Evolutionary conservation across 768 basidiomycete species (phyloP).

Genomic region (Lentinula lateritia): DNA sequence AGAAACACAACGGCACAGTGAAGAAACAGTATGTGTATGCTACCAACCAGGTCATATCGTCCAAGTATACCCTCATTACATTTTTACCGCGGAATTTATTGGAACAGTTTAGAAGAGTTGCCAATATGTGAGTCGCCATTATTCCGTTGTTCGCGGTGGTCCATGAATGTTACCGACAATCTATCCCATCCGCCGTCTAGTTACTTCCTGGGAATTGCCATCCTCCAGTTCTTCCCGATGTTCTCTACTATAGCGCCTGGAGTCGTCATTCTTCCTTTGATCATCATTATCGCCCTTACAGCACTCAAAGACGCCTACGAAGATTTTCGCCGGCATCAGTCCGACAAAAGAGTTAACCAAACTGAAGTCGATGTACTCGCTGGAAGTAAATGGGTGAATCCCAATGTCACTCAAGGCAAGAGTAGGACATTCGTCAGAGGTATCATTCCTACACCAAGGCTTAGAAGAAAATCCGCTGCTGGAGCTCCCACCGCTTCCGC

Average conservation of each 20-base stretch:
- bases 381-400: conserved; percentile 62
- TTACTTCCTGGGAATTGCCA: conserved; percentile 83
- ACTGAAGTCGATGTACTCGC: conserved; percentile 60
- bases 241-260: conserved; percentile 95
- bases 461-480: not conserved
- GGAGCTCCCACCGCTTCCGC: not conserved
- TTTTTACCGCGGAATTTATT: conserved; percentile 10
- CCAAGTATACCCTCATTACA: conserved; percentile 16
- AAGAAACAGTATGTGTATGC: conserved; percentile 34
- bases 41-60: conserved; percentile 57
- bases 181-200: conserved; percentile 15
- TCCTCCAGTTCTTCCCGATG: conserved; percentile 92
- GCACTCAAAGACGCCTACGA: conserved; percentile 94
- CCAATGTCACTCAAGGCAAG: conserved; percentile 69
- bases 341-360: conserved; percentile 83
- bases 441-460: conserved; percentile 18
- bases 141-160: not conserved
- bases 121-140: conserved; percentile 7
- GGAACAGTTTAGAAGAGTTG: conserved; percentile 3
- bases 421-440: conserved; percentile 77
- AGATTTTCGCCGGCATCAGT: conserved; percentile 95
- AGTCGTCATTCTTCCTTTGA: conserved; percentile 83
- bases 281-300: conserved; percentile 83
- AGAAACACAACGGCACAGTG: conserved; percentile 29
- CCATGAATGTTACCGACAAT: not conserved